Conservation (phyloP, 352 stramenopile genomes). For the Aphanomyces invadans region DNA sequence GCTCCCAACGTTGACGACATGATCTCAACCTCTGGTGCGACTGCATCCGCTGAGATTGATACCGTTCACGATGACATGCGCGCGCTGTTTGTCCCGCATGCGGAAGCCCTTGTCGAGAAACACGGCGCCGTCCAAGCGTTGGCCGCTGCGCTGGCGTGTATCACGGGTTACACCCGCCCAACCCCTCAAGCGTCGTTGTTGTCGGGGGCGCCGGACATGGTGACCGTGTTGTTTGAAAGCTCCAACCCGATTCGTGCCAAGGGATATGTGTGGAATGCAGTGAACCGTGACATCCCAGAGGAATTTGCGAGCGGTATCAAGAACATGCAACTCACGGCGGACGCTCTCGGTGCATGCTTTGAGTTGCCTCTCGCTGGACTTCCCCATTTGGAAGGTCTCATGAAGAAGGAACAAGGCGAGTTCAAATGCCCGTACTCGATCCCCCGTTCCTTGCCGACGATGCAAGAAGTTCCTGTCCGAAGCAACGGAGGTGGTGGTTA, state of each 20-base stretch:
- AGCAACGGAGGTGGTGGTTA: slow-evolving; percentile 34
- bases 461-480: slow-evolving; percentile 47
- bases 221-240: slow-evolving; percentile 81
- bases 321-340: slow-evolving; percentile 84
- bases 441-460: slow-evolving; percentile 61
- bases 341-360: slow-evolving; percentile 86
- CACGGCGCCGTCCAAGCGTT: slow-evolving; percentile 59
- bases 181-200: slow-evolving; percentile 77
- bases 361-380: slow-evolving; percentile 73
- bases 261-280: slow-evolving; percentile 88
- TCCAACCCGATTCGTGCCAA: slow-evolving; percentile 78
- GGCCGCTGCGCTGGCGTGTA: slow-evolving; percentile 75
- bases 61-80: slow-evolving; percentile 69
- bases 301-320: slow-evolving; percentile 75
- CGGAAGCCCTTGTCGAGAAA: slow-evolving; percentile 50
- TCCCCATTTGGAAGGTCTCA: slow-evolving; percentile 57
- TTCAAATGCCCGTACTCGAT: slow-evolving; percentile 67
- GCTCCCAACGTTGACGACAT: slow-evolving; percentile 79
- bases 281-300: slow-evolving; percentile 80
- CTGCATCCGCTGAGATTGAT: slow-evolving; percentile 78
- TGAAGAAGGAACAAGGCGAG: slow-evolving; percentile 38
- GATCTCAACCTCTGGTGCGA: slow-evolving; percentile 71
- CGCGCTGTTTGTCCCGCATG: slow-evolving; percentile 64
- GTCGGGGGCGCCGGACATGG: slow-evolving; percentile 84
- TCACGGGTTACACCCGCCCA: slow-evolving; percentile 85